Percentiles rank a stretch among this genome's conserved stretches.
These are phyloP conservation scores for Vitis hybrid DNA, from an alignment of 177 flowering plant species.

Conservation along the genomic window DNA sequence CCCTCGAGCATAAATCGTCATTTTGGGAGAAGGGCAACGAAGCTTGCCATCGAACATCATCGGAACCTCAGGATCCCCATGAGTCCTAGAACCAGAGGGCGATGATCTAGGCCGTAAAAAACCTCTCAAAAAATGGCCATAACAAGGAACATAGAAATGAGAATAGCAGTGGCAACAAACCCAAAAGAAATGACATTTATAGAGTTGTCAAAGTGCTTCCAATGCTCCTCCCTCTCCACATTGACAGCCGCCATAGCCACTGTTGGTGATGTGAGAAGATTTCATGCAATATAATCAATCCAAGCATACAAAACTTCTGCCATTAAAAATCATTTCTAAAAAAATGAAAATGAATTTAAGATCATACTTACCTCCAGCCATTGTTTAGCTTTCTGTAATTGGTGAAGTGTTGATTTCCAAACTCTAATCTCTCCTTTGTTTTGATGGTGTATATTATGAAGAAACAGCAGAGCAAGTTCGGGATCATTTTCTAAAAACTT, in stretches of 20 bases:
- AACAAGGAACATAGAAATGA: constrained; percentile 69
- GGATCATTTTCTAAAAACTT: too few species aligned
- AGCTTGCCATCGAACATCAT: constrained; percentile 32
- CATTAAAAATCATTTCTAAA: too few species aligned
- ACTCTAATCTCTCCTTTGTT: too few species aligned
- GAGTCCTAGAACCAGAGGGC: constrained; percentile 6
- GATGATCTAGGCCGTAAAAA: constrained; percentile 38
- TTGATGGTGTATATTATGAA: too few species aligned
- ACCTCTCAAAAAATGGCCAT: constrained; percentile 74
- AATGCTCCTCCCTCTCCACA: constrained; percentile 48
- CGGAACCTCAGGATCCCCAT: constrained; percentile 42
- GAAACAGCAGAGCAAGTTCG: too few species aligned
- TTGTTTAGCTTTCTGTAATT: too few species aligned
- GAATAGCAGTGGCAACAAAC: constrained; percentile 71
- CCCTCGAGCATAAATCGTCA: constrained; percentile 38
- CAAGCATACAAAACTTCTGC: too few species aligned
- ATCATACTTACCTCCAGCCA: too few species aligned
- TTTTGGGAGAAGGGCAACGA: constrained; percentile 43
- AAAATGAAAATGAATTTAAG: too few species aligned
- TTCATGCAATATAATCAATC: too few species aligned
- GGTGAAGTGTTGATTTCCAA: too few species aligned
- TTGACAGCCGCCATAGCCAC: constrained; percentile 17
- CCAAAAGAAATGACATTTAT: constrained; percentile 74
- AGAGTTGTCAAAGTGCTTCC: constrained; percentile 63
- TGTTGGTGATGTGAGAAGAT: too few species aligned